Evolutionary conservation across 2,329 filamentous ascomycete species (phyloP).

Genomic region (Sclerotinia subarctica): DNA sequence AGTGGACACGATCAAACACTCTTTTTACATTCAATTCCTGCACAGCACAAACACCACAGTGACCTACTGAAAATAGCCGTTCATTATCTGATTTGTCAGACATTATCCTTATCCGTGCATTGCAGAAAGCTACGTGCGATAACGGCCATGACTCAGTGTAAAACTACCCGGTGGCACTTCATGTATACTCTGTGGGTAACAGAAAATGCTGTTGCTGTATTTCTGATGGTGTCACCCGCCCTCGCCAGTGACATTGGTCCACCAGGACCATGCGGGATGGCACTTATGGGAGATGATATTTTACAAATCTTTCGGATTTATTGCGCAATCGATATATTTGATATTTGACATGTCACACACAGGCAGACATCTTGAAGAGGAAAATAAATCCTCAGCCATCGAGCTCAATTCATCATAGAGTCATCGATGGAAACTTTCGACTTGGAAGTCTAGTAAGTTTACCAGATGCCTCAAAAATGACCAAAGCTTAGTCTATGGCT

Average conservation of each 20-base stretch:
- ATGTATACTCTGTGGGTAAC: neutral
- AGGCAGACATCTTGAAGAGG: neutral
- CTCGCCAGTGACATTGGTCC: neutral
- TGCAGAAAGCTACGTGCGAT: constrained; percentile 7
- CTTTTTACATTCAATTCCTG: neutral
- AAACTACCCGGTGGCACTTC: neutral
- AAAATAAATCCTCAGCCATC: neutral
- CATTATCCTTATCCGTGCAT: neutral
- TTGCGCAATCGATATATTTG: neutral
- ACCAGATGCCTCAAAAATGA: neutral
- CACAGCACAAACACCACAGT: neutral
- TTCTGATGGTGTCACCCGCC: neutral
- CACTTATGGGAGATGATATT: neutral
- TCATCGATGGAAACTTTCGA: neutral
- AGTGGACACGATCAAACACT: constrained; percentile 5
- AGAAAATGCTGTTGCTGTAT: neutral
- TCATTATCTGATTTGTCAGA: neutral
- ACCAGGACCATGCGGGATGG: neutral
- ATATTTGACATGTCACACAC: neutral
- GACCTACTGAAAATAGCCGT: neutral
- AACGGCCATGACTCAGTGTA: neutral
- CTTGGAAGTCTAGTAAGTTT: neutral
- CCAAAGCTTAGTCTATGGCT: neutral
- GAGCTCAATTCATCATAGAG: neutral
- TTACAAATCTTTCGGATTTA: neutral